These are phyloP conservation scores for Plicaturopsis crispa DNA, from an alignment of 768 basidiomycete genomes.

Conservation along the genomic window DNA sequence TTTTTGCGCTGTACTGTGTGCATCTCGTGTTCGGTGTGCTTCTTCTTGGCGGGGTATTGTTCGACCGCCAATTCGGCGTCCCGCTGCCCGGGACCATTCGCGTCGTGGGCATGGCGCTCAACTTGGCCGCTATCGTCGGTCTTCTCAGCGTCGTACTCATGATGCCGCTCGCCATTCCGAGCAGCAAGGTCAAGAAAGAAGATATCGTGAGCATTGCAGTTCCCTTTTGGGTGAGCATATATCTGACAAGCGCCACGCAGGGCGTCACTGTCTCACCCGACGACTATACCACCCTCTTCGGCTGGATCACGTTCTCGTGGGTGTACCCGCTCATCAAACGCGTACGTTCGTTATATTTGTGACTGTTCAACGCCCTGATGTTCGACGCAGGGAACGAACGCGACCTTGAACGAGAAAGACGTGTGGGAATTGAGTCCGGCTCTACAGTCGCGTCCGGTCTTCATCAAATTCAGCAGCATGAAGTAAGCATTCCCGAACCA, in stretches of 20 bases:
- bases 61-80: conserved; percentile 34
- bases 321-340: conserved; percentile 55
- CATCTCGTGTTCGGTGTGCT: conserved; percentile 40
- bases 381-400: conserved; percentile 25
- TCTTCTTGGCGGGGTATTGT: conserved; percentile 46
- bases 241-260: conserved; percentile 20
- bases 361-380: not conserved
- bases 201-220: conserved; percentile 48
- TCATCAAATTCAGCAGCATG: conserved; percentile 33
- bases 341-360: conserved; percentile 18
- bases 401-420: conserved; percentile 62
- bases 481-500: no score
- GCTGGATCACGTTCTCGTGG: conserved; percentile 71
- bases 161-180: conserved; percentile 68
- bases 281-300: conserved; percentile 66
- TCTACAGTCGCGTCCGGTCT: conserved; percentile 58
- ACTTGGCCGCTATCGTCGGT: conserved; percentile 34
- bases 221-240: not conserved
- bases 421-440: conserved; percentile 69
- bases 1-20: conserved; percentile 49
- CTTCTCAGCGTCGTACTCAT: conserved; percentile 40
- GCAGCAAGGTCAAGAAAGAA: conserved; percentile 35
- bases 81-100: conserved; percentile 26
- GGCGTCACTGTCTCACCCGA: conserved; percentile 57
- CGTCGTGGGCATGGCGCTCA: conserved; percentile 22